These are phyloP conservation scores for Boletus mariae DNA, from an alignment of 1,284 basidiomycete genomes.

Conservation along the genomic window DNA sequence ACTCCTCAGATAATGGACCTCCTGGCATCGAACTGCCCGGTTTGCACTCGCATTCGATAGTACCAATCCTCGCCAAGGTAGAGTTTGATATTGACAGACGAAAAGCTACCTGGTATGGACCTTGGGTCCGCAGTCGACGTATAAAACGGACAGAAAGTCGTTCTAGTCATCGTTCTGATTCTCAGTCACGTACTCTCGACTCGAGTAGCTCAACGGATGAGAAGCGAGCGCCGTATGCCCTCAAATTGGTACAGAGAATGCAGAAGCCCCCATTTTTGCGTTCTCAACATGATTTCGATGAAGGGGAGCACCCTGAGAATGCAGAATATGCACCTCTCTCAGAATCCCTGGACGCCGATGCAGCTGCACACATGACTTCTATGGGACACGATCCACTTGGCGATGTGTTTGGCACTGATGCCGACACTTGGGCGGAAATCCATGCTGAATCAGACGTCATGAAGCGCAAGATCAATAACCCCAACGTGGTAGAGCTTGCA, in stretches of 20 bases:
- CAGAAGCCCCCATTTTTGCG: slow-evolving; percentile 36
- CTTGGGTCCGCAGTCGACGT: slow-evolving; percentile 66
- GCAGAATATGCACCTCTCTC: slow-evolving; percentile 36
- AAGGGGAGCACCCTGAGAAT: slow-evolving; percentile 15
- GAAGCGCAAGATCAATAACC: slow-evolving; percentile 30
- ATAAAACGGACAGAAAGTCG: slow-evolving; percentile 50
- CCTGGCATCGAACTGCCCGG: slow-evolving; percentile 63
- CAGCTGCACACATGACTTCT: slow-evolving; percentile 11
- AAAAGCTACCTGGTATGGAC: slow-evolving; percentile 77
- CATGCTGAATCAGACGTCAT: slow-evolving; percentile 32
- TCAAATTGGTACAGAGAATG: slow-evolving; percentile 50
- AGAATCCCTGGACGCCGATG: slow-evolving; percentile 30
- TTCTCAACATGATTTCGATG: slow-evolving; percentile 25
- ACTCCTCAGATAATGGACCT: slow-evolving; percentile 41
- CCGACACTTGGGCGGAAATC: slow-evolving; percentile 58
- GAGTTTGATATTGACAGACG: slow-evolving; percentile 82
- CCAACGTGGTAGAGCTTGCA: slow-evolving; percentile 51
- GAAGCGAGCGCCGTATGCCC: slow-evolving; percentile 41
- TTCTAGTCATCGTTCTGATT: slow-evolving; percentile 29
- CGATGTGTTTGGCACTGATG: slow-evolving; percentile 56
- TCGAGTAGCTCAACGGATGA: slow-evolving; percentile 27
- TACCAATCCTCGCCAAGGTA: slow-evolving; percentile 82
- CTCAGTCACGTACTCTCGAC: slow-evolving; percentile 21
- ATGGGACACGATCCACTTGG: slow-evolving; percentile 41
- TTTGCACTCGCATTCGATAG: slow-evolving; percentile 55